Base-by-base conservation (phyloP, 1,284 basidiomycete genomes). In the Ceratobasidium sp. region DNA sequence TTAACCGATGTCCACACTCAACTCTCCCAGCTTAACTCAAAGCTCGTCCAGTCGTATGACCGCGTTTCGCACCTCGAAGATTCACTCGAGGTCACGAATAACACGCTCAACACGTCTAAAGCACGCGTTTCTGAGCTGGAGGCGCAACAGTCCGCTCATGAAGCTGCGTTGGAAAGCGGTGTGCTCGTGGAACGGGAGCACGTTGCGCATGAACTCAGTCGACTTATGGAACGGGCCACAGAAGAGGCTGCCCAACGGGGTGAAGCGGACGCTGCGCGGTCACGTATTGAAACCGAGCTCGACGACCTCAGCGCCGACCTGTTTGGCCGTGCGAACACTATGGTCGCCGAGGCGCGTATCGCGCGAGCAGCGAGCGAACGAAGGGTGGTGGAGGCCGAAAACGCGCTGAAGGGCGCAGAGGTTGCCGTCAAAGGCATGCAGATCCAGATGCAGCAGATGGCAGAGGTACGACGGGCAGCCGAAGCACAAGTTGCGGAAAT, bases 11-110 rank as follows among this genome's bases (percentile, higher is more conserved):
- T 98, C 63, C 91, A 92, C 79, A 90, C 92, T 31, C 96, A 98
- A 82, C 93, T 98, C 54, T 90, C 91, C 29, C 89, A 93, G 80
- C 90, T 98, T 77, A 98, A 98, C 82, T 84, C 86, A 80, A 98
- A 99, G 82, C 92, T 99, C 61, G 94, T 99, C 76, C 86, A 88
- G 73, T 95, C 93, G 1, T 98, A 98, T 82, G 93, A 96, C 80
- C 89, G 93, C 59, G 90, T 97, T 53, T 95, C 95, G 13, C 92
- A 95, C 84, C 87, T 99, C 74, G 97, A 99, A 82, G 97, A 98
- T 81, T 88, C 94, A 76, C 83, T 98, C 16, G 92, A 95, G 78
- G 85, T 91, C 51, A 80, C 89, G 14, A 88, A 88, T 13, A 83
- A 86, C 16, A 86, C 87, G 46, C 80, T 88, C 56, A 90, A 90